Evolutionary conservation across 345 rosid species (phyloP).

Genomic region (Xanthoceras sorbifolium): DNA sequence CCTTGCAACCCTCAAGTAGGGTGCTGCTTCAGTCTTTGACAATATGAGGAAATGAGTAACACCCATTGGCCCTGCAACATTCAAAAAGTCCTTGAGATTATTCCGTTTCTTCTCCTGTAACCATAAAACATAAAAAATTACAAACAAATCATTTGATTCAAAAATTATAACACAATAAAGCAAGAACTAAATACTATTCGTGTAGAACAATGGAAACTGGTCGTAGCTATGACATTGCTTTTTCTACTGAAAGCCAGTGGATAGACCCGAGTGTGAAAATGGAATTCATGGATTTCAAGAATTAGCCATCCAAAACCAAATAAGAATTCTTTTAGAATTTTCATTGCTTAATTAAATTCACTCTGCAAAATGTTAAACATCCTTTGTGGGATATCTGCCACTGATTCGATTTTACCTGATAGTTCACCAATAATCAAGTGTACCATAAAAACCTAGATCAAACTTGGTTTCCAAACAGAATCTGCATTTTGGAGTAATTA

Average conservation of each 20-base stretch:
- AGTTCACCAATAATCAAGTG: not conserved
- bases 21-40: slow-evolving; percentile 67
- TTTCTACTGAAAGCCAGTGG: not conserved
- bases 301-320: slow-evolving; percentile 4
- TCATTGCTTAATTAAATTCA: not conserved
- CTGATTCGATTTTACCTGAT: not conserved
- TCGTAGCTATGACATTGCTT: not conserved
- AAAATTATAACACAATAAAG: not conserved
- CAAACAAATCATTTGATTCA: slow-evolving; percentile 12
- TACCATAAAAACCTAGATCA: not conserved
- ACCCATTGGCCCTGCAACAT: slow-evolving; percentile 98
- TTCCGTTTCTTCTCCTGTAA: slow-evolving; percentile 90
- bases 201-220: not conserved
- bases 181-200: not conserved
- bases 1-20: slow-evolving; percentile 80
- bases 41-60: slow-evolving; percentile 89
- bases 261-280: not conserved
- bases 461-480: not conserved
- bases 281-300: not conserved
- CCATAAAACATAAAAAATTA: slow-evolving; percentile 2
- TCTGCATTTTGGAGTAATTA: not conserved
- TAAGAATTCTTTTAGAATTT: not conserved
- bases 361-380: not conserved
- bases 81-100: slow-evolving; percentile 77
- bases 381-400: not conserved